Conservation (phyloP, 2,329 filamentous ascomycete species). For the Alternaria sp. region DNA sequence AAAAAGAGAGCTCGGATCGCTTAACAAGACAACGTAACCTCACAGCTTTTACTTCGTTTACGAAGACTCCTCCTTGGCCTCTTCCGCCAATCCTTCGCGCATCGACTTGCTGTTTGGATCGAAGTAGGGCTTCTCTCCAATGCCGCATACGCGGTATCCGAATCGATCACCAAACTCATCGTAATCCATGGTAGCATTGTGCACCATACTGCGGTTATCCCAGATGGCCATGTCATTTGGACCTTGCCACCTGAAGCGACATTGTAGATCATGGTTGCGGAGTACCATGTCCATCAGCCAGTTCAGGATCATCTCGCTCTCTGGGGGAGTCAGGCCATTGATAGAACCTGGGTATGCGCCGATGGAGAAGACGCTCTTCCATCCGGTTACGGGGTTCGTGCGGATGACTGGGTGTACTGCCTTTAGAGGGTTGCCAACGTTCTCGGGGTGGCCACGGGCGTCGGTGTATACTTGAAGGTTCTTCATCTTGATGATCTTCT, state of each 20-base stretch:
- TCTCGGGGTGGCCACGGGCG: slow-evolving; percentile 60
- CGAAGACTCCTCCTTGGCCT: slow-evolving; percentile 7
- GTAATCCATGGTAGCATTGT: slow-evolving; percentile 69
- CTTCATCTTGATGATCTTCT: slow-evolving; percentile 11
- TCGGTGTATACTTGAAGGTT: slow-evolving; percentile 15
- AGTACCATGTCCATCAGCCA: slow-evolving; percentile 13
- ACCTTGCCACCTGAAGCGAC: slow-evolving; percentile 50
- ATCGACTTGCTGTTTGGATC: slow-evolving; percentile 61
- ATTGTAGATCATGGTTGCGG: slow-evolving; percentile 55
- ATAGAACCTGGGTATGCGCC: slow-evolving; percentile 36
- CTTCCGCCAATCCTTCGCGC: slow-evolving; percentile 48
- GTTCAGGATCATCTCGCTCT: slow-evolving; percentile 12
- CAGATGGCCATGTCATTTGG: slow-evolving; percentile 60
- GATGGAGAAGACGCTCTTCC: slow-evolving; percentile 60
- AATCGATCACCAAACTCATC: slow-evolving; percentile 58
- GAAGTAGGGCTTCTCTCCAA: slow-evolving; percentile 65
- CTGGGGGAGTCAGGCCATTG: slow-evolving; percentile 10
- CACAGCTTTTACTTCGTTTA: not conserved
- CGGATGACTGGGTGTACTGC: slow-evolving; percentile 63
- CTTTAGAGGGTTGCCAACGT: slow-evolving; percentile 57
- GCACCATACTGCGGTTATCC: slow-evolving; percentile 68
- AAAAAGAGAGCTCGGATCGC: not conserved
- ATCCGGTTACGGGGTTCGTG: slow-evolving; percentile 67
- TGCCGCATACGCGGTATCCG: slow-evolving; percentile 63
- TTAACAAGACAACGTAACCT: not conserved